Conservation (phyloP, 2,329 filamentous ascomycete species). For the Rutstroemia sp. region DNA sequence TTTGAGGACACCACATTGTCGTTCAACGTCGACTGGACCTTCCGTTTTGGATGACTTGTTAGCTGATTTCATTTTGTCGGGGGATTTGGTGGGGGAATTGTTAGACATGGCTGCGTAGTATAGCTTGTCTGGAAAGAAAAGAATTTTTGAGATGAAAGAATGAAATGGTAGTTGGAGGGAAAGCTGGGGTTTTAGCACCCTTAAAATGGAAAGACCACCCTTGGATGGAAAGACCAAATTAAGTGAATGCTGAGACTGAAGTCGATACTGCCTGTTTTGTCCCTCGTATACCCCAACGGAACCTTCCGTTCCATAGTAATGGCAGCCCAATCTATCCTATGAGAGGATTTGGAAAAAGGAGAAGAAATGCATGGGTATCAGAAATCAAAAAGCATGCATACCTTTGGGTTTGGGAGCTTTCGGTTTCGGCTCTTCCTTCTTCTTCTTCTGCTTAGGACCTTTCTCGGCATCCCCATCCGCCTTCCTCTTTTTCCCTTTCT, state of each 20-base stretch:
- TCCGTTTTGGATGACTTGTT: background rate
- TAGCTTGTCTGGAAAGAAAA: background rate
- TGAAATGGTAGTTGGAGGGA: background rate
- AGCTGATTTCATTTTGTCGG: conserved; percentile 2
- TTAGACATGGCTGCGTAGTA: background rate
- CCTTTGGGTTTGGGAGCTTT: conserved; percentile 81
- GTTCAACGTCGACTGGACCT: conserved; percentile 87
- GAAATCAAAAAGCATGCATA: conserved; percentile 26
- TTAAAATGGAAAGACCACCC: too few species aligned
- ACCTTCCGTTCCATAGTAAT: background rate
- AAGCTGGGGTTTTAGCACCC: background rate
- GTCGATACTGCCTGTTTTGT: too few species aligned
- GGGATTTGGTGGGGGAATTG: background rate
- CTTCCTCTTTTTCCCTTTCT: conserved; percentile 72
- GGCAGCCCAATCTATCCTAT: background rate
- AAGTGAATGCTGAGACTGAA: background rate
- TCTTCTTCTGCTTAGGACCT: conserved; percentile 82
- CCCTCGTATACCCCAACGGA: background rate
- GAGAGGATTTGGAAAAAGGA: background rate
- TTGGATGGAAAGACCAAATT: background rate
- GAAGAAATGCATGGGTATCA: background rate
- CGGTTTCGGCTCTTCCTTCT: conserved; percentile 83
- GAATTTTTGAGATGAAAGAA: background rate
- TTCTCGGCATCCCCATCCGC: conserved; percentile 72
- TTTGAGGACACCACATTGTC: conserved; percentile 82